Evolutionary conservation across 2,329 filamentous ascomycete species (phyloP).

Genomic region (Trichoderma aggressivum): DNA sequence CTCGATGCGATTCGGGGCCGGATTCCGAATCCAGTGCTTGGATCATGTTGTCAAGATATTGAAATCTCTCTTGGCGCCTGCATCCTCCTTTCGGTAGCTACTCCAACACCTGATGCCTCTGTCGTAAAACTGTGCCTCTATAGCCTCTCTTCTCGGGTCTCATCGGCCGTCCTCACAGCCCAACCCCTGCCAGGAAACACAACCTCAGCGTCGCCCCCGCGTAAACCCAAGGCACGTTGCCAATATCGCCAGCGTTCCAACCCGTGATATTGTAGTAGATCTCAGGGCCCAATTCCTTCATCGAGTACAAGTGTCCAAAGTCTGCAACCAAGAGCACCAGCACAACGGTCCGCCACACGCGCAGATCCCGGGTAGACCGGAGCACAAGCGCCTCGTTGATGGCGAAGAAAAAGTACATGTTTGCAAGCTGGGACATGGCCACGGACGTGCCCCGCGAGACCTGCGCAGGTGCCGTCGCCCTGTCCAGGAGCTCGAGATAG

Average conservation of each 20-base stretch:
- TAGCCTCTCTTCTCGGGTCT: conserved; percentile 18
- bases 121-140: not conserved
- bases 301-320: conserved; percentile 68
- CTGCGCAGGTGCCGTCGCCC: conserved; percentile 40
- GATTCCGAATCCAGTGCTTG: not conserved
- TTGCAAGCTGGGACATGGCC: conserved; percentile 70
- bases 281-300: conserved; percentile 54
- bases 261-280: conserved; percentile 61
- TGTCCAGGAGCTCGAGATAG: conserved; percentile 65
- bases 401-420: conserved; percentile 73
- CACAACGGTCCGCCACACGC: conserved; percentile 68
- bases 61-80: not conserved
- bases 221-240: conserved; percentile 69
- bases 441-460: conserved; percentile 61
- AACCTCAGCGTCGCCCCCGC: conserved; percentile 57
- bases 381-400: conserved; percentile 75
- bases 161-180: conserved; percentile 37
- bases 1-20: conserved; percentile 4
- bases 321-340: conserved; percentile 70
- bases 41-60: not conserved
- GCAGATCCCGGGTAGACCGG: conserved; percentile 62
- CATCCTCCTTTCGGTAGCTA: not conserved
- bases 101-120: not conserved
- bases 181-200: conserved; percentile 57
- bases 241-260: conserved; percentile 68